Conservation (phyloP, 805 yeast species). For the Clavispora phyllophila region DNA sequence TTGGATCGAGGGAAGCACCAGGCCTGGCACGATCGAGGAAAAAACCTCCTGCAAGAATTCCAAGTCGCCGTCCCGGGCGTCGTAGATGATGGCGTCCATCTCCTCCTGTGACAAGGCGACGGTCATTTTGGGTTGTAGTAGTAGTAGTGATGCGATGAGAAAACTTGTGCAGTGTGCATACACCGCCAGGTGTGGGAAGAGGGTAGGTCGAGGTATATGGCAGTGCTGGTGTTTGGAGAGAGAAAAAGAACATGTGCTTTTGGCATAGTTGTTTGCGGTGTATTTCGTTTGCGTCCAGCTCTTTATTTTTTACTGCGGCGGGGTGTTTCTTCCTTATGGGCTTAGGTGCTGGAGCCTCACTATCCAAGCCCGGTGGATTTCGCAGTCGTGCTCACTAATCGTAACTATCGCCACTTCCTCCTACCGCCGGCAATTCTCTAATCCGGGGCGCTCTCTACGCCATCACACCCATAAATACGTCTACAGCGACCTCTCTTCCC, state of each 20-base stretch:
- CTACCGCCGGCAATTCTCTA: too few species aligned
- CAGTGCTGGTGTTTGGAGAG: too few species aligned
- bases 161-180: neutral
- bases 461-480: too few species aligned
- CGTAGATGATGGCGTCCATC: conserved; percentile 73
- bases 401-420: neutral
- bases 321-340: too few species aligned
- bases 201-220: too few species aligned
- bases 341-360: too few species aligned
- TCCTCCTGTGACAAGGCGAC: conserved; percentile 59
- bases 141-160: neutral
- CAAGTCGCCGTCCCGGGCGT: conserved; percentile 84
- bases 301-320: too few species aligned
- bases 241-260: too few species aligned
- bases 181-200: neutral
- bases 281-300: too few species aligned
- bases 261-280: too few species aligned
- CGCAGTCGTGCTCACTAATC: neutral
- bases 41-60: conserved; percentile 70
- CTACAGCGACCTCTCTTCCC: too few species aligned
- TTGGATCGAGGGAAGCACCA: conserved; percentile 38
- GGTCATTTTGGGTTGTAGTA: conserved; percentile 3
- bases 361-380: neutral
- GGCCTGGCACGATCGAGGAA: conserved; percentile 45
- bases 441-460: too few species aligned